These are phyloP conservation scores for Entamoeba histolytica DNA, from an alignment of 208 protist species.

Conservation along the genomic window DNA sequence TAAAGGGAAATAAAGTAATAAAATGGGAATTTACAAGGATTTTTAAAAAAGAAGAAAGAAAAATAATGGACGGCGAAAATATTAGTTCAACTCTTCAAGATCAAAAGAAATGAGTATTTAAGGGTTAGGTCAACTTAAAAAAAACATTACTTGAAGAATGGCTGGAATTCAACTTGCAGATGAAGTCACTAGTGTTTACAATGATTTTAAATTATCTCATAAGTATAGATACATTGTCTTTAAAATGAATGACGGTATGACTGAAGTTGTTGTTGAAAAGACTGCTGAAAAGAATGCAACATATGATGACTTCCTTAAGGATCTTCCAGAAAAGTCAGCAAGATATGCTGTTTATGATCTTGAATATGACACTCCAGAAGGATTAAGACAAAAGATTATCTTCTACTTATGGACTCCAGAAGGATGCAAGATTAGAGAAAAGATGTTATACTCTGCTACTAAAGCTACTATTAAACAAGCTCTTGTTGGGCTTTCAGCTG, in stretches of 20 bases:
- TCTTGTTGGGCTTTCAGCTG: neutral
- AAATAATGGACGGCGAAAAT: no score
- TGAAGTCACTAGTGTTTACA: neutral
- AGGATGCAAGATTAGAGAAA: neutral
- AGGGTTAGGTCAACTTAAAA: no score
- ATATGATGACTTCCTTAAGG: neutral
- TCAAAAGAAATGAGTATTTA: no score
- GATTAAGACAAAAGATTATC: neutral
- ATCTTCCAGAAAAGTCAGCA: neutral
- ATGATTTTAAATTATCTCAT: neutral
- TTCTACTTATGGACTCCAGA: neutral
- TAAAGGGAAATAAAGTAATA: no score
- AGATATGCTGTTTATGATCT: slow-evolving; percentile 1
- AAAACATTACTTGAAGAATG: neutral
- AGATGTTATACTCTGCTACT: slow-evolving; percentile 6
- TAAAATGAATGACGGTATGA: neutral
- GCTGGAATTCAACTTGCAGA: neutral
- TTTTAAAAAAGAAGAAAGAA: no score
- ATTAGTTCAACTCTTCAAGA: no score
- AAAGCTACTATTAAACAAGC: neutral
- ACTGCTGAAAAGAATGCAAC: neutral
- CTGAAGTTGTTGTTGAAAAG: neutral
- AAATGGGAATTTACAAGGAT: no score
- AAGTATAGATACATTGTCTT: neutral
- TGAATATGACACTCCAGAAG: neutral